Base-by-base conservation (phyloP, 257 asterid species). In the Dorcoceras hygrometricum region DNA sequence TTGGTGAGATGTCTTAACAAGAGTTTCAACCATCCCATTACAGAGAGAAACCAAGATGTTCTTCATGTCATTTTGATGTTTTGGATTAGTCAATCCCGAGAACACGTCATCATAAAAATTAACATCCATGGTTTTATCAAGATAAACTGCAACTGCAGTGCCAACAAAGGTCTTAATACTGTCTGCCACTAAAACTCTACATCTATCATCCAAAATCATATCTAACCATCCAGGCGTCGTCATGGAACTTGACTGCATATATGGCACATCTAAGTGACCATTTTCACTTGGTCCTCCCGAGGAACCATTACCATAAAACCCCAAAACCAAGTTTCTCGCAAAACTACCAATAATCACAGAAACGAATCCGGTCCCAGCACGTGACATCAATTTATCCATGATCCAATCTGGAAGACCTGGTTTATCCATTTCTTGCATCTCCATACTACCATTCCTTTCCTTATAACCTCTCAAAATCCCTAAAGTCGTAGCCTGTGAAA, bases 11-110 rank as follows among this genome's bases (percentile, higher is more conserved):
- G 99, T 88, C 86, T 81, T 90, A 9, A 94, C 86, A 18, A 94
- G 88, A 63, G 98, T 90, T 73, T 94, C 93, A 61, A 94, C 87
- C 48, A 95, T 95, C 20, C 96, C 98, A 72, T 90, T 94, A 67
- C 96, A 90, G 59, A 94, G 76, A 23, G 96, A 90, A 72, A 80
- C 96, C 63, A 94, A 78, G 56, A 87, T 39, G 58, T 85, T 95
- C 5, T 76, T 74, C 61, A 83, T 82, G 71, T 90, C 80, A 48
- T 72, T 68, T 69, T 88, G 87, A 83, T 94, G 93, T 67, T 88
- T 94, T 29, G 97, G 99, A 81, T 94, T 87, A 31, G 99, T 90
- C 82, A 94, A 54, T 31, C 96, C 95, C 18, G 96, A 69, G 80
- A 90, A 90, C 65, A 94, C 59, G 27, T 94, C 98, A 66, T 94